Percentiles rank a stretch among this genome's conserved stretches.
These are phyloP conservation scores for Backusella luteola DNA, from an alignment of 192 early-diverging fungal species.

Conservation along the genomic window DNA sequence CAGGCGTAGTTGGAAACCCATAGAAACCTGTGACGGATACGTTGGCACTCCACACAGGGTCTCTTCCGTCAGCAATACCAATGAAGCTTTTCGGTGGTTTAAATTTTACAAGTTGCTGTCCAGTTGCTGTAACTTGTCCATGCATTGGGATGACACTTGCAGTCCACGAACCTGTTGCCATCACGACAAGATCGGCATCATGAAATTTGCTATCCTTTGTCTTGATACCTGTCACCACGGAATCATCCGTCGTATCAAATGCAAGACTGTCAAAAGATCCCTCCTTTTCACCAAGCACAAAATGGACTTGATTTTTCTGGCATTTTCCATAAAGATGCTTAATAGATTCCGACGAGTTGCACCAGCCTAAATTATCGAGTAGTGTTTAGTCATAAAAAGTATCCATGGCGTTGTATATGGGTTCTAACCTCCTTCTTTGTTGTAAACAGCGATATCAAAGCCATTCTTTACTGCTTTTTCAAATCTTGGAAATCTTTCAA, in stretches of 20 bases:
- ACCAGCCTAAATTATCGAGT: constrained; percentile 31
- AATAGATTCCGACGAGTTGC: constrained; percentile 29
- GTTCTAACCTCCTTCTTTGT: constrained; percentile 29
- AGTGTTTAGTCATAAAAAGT: background rate
- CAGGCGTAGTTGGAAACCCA: background rate
- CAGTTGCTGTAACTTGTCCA: constrained; percentile 40
- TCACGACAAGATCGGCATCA: constrained; percentile 35
- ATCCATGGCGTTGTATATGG: background rate
- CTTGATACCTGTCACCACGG: constrained; percentile 33
- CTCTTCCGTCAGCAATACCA: constrained; percentile 4
- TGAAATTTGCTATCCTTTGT: constrained; percentile 44
- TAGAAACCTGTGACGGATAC: constrained; percentile 38
- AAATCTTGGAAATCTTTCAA: constrained; percentile 28
- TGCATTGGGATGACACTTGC: constrained; percentile 42
- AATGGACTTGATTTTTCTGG: constrained; percentile 17
- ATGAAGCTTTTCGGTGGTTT: constrained; percentile 22
- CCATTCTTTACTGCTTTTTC: constrained; percentile 22
- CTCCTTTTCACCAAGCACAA: background rate
- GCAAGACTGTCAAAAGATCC: background rate
- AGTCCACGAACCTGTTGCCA: constrained; percentile 55
- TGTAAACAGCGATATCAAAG: constrained; percentile 26
- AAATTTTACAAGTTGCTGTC: constrained; percentile 54
- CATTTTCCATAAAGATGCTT: constrained; percentile 30
- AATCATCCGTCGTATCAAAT: background rate
- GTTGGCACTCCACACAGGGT: constrained; percentile 56